Evolutionary conservation across 371 early-diverging fungal species (phyloP), one percentile per base, ranked within the genome.

Genomic region (Lichtheimia ramosa): DNA sequence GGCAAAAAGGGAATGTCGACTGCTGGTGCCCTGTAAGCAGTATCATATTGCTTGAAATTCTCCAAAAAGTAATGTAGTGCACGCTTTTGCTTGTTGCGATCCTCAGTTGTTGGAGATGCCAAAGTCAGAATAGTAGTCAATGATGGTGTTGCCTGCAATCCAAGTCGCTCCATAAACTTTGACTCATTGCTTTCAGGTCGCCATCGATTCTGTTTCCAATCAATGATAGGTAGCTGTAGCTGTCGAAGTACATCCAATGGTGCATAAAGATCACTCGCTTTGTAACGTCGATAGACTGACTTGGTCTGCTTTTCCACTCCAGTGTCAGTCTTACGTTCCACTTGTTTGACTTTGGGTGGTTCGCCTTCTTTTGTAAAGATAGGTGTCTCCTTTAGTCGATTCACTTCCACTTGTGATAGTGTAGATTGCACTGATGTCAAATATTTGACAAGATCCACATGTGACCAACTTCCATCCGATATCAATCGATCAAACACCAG

Each of bases 391-490:
- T 76, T 66, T 46, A 96, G 73, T 50, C 89, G 79, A 7, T 73
- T 70, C 18, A 83, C 64, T 64, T 96, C 96, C 4, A 64, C 57
- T 0, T 71, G 63, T 12, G 83, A 83, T 3, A 95, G 62, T 16
- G 87, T 89, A 21, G 74, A 72, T 43, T 86, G 81, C 20, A 92
- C 84, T 2, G 87, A 81, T 0, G 90, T 82, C 7, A 96, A 75
- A 59, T 93, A 95, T 61, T 92, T 93, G 25, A 91, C 82, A 2
- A 96, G 77, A 58, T 93, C 91, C 23, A 88, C 74, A 56, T 93
- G 92, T 48, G 94, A 92, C 95, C 95, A 96, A 48, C 89, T 89
- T 20, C 94, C 85, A 10, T 87, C 88, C 10, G 84, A 84, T 41
- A 87, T 83, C 39, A 96, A 71, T 25, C 95, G 80, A 63, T 91